Evolutionary conservation across 169 alveolate species (phyloP).

Genomic region (Plasmodium cynomolgi): DNA sequence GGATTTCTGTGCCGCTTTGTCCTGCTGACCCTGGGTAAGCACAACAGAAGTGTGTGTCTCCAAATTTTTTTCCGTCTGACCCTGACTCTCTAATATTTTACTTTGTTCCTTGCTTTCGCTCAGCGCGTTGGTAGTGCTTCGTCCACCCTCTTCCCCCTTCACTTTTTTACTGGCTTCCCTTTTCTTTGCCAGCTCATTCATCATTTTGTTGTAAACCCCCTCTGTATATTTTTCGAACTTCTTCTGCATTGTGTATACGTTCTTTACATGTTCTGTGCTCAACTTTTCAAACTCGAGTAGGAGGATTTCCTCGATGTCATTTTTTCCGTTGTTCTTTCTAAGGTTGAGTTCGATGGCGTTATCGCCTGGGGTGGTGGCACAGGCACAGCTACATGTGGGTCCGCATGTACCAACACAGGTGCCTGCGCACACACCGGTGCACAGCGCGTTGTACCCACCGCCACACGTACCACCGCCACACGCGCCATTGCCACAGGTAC

Average conservation of each 20-base stretch:
- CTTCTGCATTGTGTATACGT: constrained; percentile 6
- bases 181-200: neutral
- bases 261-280: neutral
- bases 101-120: neutral
- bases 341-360: neutral
- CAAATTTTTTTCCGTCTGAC: neutral
- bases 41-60: neutral
- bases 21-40: neutral
- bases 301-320: constrained; percentile 38
- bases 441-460: neutral
- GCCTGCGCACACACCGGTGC: neutral
- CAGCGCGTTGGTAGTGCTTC: neutral
- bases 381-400: neutral
- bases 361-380: neutral
- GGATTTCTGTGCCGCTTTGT: neutral
- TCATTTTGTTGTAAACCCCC: neutral
- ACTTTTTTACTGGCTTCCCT: neutral
- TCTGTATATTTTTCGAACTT: neutral
- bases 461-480: neutral
- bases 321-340: neutral
- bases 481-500: neutral
- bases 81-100: neutral
- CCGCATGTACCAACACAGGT: neutral
- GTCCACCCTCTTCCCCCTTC: neutral
- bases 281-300: constrained; percentile 24